These are phyloP conservation scores for Lentinula lateritia DNA, from an alignment of 768 basidiomycete species.

Conservation along the genomic window DNA sequence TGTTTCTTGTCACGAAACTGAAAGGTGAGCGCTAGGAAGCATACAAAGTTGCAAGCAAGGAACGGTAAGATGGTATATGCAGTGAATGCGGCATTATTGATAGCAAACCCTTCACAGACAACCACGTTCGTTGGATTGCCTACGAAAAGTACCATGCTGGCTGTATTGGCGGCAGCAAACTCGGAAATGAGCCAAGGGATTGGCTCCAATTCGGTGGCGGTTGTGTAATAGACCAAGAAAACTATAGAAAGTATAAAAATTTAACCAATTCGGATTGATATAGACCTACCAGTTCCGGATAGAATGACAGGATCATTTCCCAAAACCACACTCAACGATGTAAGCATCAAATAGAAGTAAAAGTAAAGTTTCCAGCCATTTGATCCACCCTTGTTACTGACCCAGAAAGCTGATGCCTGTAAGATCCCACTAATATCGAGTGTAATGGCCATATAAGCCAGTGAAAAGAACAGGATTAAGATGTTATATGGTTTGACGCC, in stretches of 20 bases:
- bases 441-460: slow-evolving; percentile 91
- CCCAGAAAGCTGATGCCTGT: slow-evolving; percentile 84
- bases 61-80: slow-evolving; percentile 83
- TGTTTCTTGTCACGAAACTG: slow-evolving; percentile 56
- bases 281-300: slow-evolving; percentile 54
- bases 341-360: slow-evolving; percentile 82
- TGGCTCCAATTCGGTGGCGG: slow-evolving; percentile 52
- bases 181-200: slow-evolving; percentile 70
- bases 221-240: slow-evolving; percentile 85
- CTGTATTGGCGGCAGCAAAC: slow-evolving; percentile 77
- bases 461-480: slow-evolving; percentile 84
- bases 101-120: slow-evolving; percentile 77
- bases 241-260: slow-evolving; percentile 23
- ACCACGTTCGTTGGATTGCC: slow-evolving; percentile 95
- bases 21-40: slow-evolving; percentile 49
- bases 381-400: slow-evolving; percentile 67
- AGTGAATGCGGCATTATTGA: slow-evolving; percentile 76
- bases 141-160: slow-evolving; percentile 69
- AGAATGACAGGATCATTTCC: slow-evolving; percentile 95
- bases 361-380: slow-evolving; percentile 71
- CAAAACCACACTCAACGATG: slow-evolving; percentile 68
- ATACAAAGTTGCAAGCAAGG: slow-evolving; percentile 58
- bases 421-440: slow-evolving; percentile 87
- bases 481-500: slow-evolving; percentile 90
- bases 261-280: background rate